These are phyloP conservation scores for Magnaporthales sp. DNA, from an alignment of 2,329 filamentous ascomycete genomes.

Conservation along the genomic window DNA sequence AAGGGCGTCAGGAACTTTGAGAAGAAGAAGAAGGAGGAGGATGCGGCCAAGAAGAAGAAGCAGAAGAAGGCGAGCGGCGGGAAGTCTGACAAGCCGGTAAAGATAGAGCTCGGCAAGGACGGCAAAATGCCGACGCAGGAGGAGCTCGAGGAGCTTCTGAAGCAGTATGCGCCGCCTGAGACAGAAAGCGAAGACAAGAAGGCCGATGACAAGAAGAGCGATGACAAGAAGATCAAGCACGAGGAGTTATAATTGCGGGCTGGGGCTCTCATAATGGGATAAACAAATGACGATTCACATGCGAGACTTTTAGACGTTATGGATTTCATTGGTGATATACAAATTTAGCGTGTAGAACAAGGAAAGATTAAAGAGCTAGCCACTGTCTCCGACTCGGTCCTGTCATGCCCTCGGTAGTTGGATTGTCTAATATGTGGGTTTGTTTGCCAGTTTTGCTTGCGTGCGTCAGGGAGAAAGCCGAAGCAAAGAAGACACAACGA, in stretches of 20 bases:
- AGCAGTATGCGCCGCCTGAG: slow-evolving; percentile 24
- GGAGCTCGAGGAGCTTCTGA: slow-evolving; percentile 45
- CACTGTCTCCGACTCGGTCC: neutral
- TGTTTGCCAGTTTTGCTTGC: neutral
- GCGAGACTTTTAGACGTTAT: neutral
- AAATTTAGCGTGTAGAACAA: neutral
- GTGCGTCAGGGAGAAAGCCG: neutral
- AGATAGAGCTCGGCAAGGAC: slow-evolving; percentile 30
- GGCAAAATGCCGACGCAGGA: slow-evolving; percentile 31
- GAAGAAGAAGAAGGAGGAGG: slow-evolving; percentile 30
- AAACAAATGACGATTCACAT: neutral
- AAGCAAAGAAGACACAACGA: neutral
- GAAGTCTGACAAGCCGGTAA: slow-evolving; percentile 26
- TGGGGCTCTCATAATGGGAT: neutral
- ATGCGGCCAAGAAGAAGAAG: slow-evolving; percentile 32
- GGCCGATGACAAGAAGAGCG: slow-evolving; percentile 16
- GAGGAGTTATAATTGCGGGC: slow-evolving; percentile 16
- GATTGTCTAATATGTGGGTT: neutral
- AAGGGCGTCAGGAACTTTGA: slow-evolving; percentile 54
- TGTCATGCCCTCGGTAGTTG: neutral
- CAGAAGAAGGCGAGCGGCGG: slow-evolving; percentile 14
- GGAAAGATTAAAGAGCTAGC: neutral
- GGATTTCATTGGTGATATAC: neutral
- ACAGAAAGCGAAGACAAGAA: slow-evolving; percentile 11
- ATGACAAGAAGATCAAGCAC: slow-evolving; percentile 14